Percentiles rank a stretch among this genome's conserved stretches.
Conservation (phyloP, 176 grass and related monocot genomes). For the Urochloa ruziziensis region DNA sequence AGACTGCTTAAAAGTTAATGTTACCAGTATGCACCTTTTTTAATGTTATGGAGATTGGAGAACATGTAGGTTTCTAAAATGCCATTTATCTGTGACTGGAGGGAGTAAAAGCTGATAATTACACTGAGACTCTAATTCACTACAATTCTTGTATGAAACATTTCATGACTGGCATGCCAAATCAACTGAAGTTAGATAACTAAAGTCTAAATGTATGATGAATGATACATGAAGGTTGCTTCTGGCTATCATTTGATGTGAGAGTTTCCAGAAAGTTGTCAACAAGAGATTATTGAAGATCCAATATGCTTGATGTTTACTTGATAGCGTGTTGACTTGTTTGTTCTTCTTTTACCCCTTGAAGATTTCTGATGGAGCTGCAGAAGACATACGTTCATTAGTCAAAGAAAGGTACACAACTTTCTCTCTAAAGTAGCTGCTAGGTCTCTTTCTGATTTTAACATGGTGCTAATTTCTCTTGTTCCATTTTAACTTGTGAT, state of each 20-base stretch:
- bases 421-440: constrained; percentile 13
- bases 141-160: background rate
- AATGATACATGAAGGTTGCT: constrained; percentile 13
- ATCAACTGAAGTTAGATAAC: constrained; percentile 2
- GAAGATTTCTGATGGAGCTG: constrained; percentile 86
- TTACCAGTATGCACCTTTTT: background rate
- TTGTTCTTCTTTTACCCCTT: constrained; percentile 26
- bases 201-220: constrained; percentile 1
- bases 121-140: background rate
- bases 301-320: constrained; percentile 15
- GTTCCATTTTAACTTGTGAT: constrained; percentile 12
- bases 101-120: background rate
- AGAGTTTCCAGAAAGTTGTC: background rate
- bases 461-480: constrained; percentile 13
- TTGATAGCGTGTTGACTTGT: constrained; percentile 10
- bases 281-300: background rate
- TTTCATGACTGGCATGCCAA: constrained; percentile 7
- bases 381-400: constrained; percentile 75
- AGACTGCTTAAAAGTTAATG: background rate
- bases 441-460: background rate
- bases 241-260: background rate
- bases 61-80: background rate
- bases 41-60: background rate
- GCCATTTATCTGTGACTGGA: background rate
- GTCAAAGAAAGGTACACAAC: constrained; percentile 79